Evolutionary conservation across 441 rosid species (phyloP), one percentile per base, ranked within the genome.

Genomic region (Eruca vesicaria): DNA sequence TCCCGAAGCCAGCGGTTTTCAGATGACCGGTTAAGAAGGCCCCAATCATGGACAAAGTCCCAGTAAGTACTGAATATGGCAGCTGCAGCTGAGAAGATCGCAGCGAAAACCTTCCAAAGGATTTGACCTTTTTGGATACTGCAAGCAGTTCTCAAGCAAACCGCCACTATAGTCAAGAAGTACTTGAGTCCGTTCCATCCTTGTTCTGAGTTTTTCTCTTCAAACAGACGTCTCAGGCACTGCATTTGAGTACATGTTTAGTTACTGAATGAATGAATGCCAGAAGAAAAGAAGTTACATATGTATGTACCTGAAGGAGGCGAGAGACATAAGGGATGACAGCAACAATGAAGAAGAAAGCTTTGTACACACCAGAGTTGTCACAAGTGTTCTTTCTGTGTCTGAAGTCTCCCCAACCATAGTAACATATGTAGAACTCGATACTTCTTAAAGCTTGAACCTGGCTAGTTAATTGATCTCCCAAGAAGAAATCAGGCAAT

Each of bases 41-140:
- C 97, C 98, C 98, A 94, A 14, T 90, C 94, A 10, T 77, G 23
- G 19, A 89, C 83, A 26, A 92, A 73, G 82, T 90, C 97, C 97
- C 97, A 94, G 53, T 85, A 88, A 21, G 92, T 90, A 29, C 80
- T 15, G 41, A 73, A 9, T 15, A 90, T 18, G 21, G 90, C 88
- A 31, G 97, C 93, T 73, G 69, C 48, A 20, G 23, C 81, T 15
- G 92, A 89, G 77, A 75, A 74, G 15, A 82, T 2, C 76, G 78
- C 80, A 0, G 31, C 31, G 2, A 28, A 28, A 41, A 41, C 48
- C 1, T 15, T 41, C 48, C 48, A 41, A 41, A 15, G 15, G 15
- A 41, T 41, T 41, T 41, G 48, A 41, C 48, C 15, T 41, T 12
- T 5, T 7, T 41, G 48, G 15, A 41, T 41, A 14, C 48, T 41